Conservation (phyloP, 75 land plant genomes). For the Picea glauca region DNA sequence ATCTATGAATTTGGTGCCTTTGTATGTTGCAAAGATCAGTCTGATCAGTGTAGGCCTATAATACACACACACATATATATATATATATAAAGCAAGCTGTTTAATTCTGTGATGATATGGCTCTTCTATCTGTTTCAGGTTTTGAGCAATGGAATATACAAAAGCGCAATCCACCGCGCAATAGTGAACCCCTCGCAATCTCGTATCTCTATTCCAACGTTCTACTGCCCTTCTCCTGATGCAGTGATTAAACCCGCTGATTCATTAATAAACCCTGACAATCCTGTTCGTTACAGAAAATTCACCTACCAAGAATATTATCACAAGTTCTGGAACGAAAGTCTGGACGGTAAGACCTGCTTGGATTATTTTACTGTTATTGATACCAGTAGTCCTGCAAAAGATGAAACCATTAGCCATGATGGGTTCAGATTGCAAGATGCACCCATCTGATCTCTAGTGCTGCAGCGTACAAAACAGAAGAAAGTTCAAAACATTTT, state of each 20-base stretch:
- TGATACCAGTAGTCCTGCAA: background rate
- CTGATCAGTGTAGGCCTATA: background rate
- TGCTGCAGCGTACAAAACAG: background rate
- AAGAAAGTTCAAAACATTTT: background rate
- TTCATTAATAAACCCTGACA: slow-evolving; percentile 17
- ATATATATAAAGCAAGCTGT: background rate
- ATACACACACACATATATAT: background rate
- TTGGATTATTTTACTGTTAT: slow-evolving; percentile 37
- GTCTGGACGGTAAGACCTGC: slow-evolving; percentile 47
- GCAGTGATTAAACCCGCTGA: slow-evolving; percentile 45
- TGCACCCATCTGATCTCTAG: fast-evolving
- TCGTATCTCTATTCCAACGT: slow-evolving; percentile 56
- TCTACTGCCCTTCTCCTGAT: slow-evolving; percentile 54
- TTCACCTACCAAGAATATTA: slow-evolving; percentile 59
- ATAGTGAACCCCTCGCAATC: slow-evolving; percentile 35
- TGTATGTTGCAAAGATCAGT: background rate
- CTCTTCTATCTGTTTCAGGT: slow-evolving; percentile 18
- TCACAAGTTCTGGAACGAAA: slow-evolving; percentile 56
- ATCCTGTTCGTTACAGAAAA: slow-evolving; percentile 32
- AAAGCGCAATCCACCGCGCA: slow-evolving; percentile 63
- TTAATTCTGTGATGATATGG: background rate
- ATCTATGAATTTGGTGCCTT: background rate
- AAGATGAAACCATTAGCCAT: background rate
- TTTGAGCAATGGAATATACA: slow-evolving; percentile 56
- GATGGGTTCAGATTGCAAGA: too few species aligned